Evolutionary conservation across 2,329 filamentous ascomycete species (phyloP).

Genomic region (Fusarium keratoplasticum): DNA sequence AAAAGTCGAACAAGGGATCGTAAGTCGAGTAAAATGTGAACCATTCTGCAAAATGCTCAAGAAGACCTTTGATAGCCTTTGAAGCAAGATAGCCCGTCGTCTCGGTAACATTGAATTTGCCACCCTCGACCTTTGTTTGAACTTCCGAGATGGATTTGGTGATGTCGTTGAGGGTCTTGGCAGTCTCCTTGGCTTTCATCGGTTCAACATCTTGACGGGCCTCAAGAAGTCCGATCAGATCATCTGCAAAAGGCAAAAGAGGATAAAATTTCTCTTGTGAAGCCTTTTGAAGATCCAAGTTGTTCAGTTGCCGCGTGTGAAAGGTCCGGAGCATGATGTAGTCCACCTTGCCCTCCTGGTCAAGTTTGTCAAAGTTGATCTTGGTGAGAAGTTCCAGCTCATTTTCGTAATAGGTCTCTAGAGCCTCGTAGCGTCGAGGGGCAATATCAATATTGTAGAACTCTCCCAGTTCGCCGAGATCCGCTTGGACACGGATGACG

Average conservation of each 20-base stretch:
- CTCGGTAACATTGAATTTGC: constrained; percentile 22
- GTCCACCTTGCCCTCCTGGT: constrained; percentile 31
- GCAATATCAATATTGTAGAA: constrained; percentile 31
- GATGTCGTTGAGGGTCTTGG: constrained; percentile 17
- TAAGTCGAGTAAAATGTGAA: constrained; percentile 31
- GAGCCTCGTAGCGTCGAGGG: constrained; percentile 5
- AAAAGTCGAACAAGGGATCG: constrained; percentile 30
- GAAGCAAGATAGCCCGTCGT: constrained; percentile 24
- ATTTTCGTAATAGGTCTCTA: constrained; percentile 14
- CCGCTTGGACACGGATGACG: constrained; percentile 29
- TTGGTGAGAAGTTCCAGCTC: constrained; percentile 13
- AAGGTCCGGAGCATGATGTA: constrained; percentile 32
- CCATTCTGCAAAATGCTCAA: constrained; percentile 23
- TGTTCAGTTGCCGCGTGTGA: constrained; percentile 26
- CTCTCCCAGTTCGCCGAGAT: constrained; percentile 13
- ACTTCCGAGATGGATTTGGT: constrained; percentile 18
- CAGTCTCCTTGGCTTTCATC: constrained; percentile 24
- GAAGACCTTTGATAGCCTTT: constrained; percentile 9
- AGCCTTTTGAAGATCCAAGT: constrained; percentile 8
- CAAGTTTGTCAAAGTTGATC: constrained; percentile 18
- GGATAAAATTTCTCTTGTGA: constrained; percentile 8
- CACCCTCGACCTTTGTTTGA: constrained; percentile 14
- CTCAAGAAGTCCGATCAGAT: constrained; percentile 20
- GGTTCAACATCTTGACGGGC: constrained; percentile 31
- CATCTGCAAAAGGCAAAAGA: constrained; percentile 1